Evolutionary conservation across 140 eudicot genomes (phyloP).

Genomic region (Anethum foeniculum): DNA sequence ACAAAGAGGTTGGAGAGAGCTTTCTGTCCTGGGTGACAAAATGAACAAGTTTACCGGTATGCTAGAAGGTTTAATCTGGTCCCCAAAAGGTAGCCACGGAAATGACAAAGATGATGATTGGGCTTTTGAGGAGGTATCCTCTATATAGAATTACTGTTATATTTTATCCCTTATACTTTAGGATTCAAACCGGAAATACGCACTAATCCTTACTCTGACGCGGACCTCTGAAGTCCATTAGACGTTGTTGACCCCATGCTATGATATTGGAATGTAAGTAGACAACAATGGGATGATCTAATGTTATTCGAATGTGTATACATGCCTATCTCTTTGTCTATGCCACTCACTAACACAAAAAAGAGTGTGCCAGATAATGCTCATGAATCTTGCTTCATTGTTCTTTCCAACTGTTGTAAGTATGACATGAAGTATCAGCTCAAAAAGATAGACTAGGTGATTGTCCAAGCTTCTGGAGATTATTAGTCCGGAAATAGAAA

Average conservation of each 20-base stretch:
- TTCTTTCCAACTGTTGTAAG: not conserved
- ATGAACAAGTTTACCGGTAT: conserved; percentile 80
- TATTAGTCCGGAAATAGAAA: not conserved
- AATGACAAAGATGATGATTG: conserved; percentile 70
- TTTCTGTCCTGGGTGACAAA: conserved; percentile 82
- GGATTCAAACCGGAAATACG: not conserved
- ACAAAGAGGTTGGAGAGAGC: conserved; percentile 99
- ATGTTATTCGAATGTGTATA: not conserved
- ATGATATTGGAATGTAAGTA: not conserved
- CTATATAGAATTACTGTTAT: conserved; percentile 3
- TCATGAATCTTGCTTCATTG: not conserved
- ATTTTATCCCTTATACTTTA: not conserved
- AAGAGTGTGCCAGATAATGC: not conserved
- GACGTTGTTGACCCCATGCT: too few relatives aligned
- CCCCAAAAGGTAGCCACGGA: conserved; percentile 76
- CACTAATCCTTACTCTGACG: not conserved
- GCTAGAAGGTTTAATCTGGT: conserved; percentile 87
- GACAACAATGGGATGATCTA: not conserved
- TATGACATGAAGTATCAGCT: not conserved
- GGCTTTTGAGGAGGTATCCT: conserved; percentile 87
- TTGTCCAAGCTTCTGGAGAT: not conserved
- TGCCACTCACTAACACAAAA: not conserved
- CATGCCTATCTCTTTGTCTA: not conserved
- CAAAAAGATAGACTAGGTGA: not conserved
- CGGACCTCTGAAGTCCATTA: too few relatives aligned